These are phyloP conservation scores for Neopestalotiopsis rosae DNA, from an alignment of 2,329 filamentous ascomycete species.

Conservation along the genomic window DNA sequence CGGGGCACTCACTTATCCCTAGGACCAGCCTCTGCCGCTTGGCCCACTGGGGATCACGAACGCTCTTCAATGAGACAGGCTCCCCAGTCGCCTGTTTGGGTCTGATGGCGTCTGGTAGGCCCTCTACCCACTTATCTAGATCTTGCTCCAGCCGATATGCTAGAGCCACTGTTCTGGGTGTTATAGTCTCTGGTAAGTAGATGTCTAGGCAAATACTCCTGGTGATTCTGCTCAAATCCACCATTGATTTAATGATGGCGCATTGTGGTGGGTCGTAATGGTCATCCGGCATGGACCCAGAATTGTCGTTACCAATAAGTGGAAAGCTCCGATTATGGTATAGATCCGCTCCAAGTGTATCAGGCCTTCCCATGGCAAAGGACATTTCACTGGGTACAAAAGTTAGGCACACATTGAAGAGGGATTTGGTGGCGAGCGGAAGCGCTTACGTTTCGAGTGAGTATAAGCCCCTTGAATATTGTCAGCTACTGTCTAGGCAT, in stretches of 20 bases:
- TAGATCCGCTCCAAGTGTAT: slow-evolving; percentile 52
- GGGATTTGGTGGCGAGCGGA: neutral
- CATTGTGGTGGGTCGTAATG: slow-evolving; percentile 31
- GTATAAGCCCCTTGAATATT: slow-evolving; percentile 42
- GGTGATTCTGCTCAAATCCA: slow-evolving; percentile 34
- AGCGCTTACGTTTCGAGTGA: slow-evolving; percentile 48
- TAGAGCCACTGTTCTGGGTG: slow-evolving; percentile 25
- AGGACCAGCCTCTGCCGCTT: slow-evolving; percentile 33
- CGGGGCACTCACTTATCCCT: slow-evolving; percentile 19
- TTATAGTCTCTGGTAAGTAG: slow-evolving; percentile 28
- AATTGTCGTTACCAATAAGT: slow-evolving; percentile 20
- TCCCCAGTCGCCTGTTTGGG: slow-evolving; percentile 21
- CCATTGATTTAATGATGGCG: slow-evolving; percentile 34
- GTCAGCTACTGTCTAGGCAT: neutral
- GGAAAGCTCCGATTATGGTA: slow-evolving; percentile 50
- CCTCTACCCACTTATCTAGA: slow-evolving; percentile 29
- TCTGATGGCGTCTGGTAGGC: slow-evolving; percentile 28
- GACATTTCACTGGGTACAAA: slow-evolving; percentile 46
- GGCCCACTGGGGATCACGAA: slow-evolving; percentile 31
- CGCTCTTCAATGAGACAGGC: slow-evolving; percentile 24
- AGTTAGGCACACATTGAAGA: neutral
- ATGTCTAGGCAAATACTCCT: slow-evolving; percentile 31
- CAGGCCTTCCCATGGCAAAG: slow-evolving; percentile 52
- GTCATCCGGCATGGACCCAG: slow-evolving; percentile 1
- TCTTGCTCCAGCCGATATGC: slow-evolving; percentile 31